Conservation (phyloP, 202 grass and related monocot genomes). For the Saccharum hybrid region DNA sequence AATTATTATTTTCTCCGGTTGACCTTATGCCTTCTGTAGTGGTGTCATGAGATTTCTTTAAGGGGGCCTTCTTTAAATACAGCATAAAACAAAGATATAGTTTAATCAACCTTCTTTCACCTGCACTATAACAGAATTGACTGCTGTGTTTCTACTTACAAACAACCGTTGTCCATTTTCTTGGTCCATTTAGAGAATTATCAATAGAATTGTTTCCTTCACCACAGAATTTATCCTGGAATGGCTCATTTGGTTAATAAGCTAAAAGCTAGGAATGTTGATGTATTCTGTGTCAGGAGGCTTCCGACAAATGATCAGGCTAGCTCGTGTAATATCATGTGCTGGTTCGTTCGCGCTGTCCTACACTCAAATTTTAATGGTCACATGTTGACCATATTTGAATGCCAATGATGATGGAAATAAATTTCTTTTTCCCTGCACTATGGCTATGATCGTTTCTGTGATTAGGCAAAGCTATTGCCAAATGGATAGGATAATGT, state of each 20-base stretch:
- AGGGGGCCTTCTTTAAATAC: neutral
- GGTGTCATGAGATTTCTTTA: slow-evolving; percentile 1
- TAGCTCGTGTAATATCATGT: slow-evolving; percentile 35
- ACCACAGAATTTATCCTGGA: slow-evolving; percentile 77
- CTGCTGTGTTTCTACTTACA: neutral
- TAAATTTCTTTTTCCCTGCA: too few relatives aligned
- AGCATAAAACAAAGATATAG: too few relatives aligned
- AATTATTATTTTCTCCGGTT: neutral
- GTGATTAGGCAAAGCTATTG: too few relatives aligned
- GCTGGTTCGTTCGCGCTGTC: too few relatives aligned
- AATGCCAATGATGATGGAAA: too few relatives aligned
- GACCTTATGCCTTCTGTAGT: neutral
- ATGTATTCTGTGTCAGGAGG: slow-evolving; percentile 84
- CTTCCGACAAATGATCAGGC: slow-evolving; percentile 85
- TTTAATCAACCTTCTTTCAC: too few relatives aligned
- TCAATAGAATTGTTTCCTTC: neutral
- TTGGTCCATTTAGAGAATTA: slow-evolving; percentile 20
- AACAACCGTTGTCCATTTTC: neutral
- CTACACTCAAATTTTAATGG: too few relatives aligned
- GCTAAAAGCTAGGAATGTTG: slow-evolving; percentile 59
- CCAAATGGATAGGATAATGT: too few relatives aligned
- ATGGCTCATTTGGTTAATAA: slow-evolving; percentile 67
- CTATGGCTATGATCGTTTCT: too few relatives aligned
- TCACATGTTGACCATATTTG: too few relatives aligned
- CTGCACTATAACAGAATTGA: neutral